Base-by-base conservation (phyloP, 495 filamentous ascomycete genomes). In the Aspergillus diversus region DNA sequence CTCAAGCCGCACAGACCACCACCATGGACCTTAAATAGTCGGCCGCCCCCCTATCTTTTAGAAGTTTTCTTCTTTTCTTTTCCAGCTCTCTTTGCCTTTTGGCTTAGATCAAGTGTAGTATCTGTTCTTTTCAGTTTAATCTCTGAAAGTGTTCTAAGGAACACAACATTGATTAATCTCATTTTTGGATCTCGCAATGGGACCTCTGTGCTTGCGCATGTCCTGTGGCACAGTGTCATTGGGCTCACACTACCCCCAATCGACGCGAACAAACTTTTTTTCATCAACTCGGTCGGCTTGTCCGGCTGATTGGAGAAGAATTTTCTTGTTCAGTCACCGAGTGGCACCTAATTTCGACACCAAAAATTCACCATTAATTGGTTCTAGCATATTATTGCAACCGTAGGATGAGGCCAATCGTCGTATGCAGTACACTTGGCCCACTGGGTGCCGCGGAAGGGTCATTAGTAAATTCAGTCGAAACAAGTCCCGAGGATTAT, bases 61-160 rank as follows among this genome's bases (percentile, higher is more conserved):
- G 32, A 51, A 61, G 66, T 74, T 77, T 76, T 72, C 75, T 79
- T 73, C 75, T 76, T 81, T 77, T 77, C 72, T 81, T 80, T 66
- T 80, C 74, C 73, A 84, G 79, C 79, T 84, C 80, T 84, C 82
- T 80, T 83, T 83, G 78, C 77, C 81, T 76, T 76, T 80, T 81
- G 77, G 81, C 82, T 81, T 78, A 95, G 91, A 94, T 95, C 92
- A 94, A 93, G 92, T 95, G 91, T 95, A 94, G 91, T 95, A 96
- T 95, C 92, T 96, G 92, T 96, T 96, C 92, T 96, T 93, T 93
- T 93, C 89, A 94, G 90, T 93, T 92, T 93, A 92, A 93, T 85
- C 82, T 84, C 83, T 86, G 83, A 85, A 86, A 85, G 81, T 80
- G 74, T 79, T 76, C 87, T 86, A 89, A 78, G 81, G 86, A 82